Conservation (phyloP, 805 yeast species). For the Yamadazyma phyllophila region DNA sequence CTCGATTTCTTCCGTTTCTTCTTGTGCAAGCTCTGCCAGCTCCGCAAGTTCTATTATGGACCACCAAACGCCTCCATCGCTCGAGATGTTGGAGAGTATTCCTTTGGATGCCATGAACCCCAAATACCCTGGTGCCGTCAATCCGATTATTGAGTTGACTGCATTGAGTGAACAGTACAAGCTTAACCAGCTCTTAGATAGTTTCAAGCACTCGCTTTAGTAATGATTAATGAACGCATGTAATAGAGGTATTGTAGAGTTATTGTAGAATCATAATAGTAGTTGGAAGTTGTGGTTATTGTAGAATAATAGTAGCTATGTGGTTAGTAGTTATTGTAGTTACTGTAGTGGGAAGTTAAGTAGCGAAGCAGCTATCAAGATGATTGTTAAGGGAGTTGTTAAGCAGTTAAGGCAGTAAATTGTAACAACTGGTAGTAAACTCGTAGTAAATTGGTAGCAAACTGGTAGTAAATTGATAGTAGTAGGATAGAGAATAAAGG, state of each 20-base stretch:
- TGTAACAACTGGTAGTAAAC: too few relatives aligned
- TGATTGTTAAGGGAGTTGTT: too few relatives aligned
- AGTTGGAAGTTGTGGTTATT: too few relatives aligned
- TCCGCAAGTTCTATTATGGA: background rate
- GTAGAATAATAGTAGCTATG: background rate
- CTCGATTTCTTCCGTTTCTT: slow-evolving; percentile 9
- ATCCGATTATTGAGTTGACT: slow-evolving; percentile 34
- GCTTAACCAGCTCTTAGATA: slow-evolving; percentile 26
- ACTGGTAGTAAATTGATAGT: too few relatives aligned
- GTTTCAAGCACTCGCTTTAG: slow-evolving; percentile 9
- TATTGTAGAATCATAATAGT: background rate
- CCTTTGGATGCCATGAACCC: background rate
- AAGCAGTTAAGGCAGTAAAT: too few relatives aligned
- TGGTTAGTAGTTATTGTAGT: too few relatives aligned
- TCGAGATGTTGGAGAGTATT: slow-evolving; percentile 8
- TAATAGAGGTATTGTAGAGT: too few relatives aligned
- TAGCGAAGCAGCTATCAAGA: too few relatives aligned
- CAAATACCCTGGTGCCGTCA: slow-evolving; percentile 16
- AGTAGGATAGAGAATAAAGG: too few relatives aligned
- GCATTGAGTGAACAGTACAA: slow-evolving; percentile 35
- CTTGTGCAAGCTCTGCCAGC: background rate
- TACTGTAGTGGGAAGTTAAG: too few relatives aligned
- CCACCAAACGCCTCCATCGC: slow-evolving; percentile 19
- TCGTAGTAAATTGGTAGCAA: too few relatives aligned
- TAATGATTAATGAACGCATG: slow-evolving; percentile 6